phyloP scores from a whole-genome alignment of 2,329 filamentous ascomycete genomes.

The Aspergillus japonicus region DNA sequence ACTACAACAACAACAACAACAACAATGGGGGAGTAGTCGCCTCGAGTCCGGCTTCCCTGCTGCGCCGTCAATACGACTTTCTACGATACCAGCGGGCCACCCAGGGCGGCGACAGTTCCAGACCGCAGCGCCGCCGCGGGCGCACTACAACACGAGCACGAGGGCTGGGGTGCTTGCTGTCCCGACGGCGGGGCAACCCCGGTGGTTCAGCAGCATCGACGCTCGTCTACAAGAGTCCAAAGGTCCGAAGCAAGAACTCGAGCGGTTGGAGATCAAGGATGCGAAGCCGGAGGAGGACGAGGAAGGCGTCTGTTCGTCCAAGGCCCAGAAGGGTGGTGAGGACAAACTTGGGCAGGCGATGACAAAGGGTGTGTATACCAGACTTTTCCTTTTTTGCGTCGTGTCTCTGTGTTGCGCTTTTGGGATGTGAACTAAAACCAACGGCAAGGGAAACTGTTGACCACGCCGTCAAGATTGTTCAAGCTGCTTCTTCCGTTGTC shows the following conservation, averaged over 20 bases:
- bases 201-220: background rate
- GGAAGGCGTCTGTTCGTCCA: conserved; percentile 20
- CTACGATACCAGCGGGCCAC: background rate
- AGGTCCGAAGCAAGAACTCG: background rate
- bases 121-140: too few species aligned
- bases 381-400: too few species aligned
- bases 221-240: background rate
- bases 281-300: background rate
- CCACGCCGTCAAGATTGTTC: conserved; percentile 74
- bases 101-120: too few species aligned
- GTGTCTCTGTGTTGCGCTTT: too few species aligned
- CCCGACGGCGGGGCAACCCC: background rate
- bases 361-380: conserved; percentile 56
- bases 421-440: too few species aligned
- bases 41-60: background rate
- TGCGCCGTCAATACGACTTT: background rate
- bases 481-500: conserved; percentile 77
- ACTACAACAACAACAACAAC: too few species aligned
- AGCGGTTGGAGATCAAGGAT: background rate
- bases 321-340: conserved; percentile 20
- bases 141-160: background rate
- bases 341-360: conserved; percentile 55
- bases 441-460: conserved; percentile 67
- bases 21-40: background rate
- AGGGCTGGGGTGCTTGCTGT: background rate